Conservation (phyloP, 2,329 filamentous ascomycete genomes). For the Botryotinia narcissicola region DNA sequence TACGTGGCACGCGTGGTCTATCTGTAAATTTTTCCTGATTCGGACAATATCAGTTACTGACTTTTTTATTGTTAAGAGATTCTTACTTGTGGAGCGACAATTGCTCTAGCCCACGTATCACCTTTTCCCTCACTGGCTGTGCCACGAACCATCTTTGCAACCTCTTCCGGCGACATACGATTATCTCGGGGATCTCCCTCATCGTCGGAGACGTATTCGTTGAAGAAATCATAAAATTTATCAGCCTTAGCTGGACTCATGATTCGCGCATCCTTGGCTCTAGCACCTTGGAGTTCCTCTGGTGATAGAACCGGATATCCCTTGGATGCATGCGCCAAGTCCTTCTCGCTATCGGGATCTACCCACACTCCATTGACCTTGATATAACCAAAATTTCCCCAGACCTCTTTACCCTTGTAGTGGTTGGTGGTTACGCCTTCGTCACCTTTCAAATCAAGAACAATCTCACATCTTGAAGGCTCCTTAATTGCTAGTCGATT, state of each 20-base stretch:
- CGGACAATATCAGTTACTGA: constrained; percentile 27
- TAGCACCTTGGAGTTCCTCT: constrained; percentile 17
- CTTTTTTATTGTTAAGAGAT: not conserved
- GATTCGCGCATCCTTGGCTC: constrained; percentile 20
- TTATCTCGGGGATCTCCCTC: constrained; percentile 43
- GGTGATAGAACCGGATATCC: constrained; percentile 7
- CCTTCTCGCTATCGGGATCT: constrained; percentile 35
- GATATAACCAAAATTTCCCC: constrained; percentile 35
- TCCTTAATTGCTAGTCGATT: not conserved
- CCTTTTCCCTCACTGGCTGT: constrained; percentile 28
- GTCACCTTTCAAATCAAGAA: constrained; percentile 11
- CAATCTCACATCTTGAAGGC: not conserved
- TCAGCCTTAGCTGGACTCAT: constrained; percentile 28
- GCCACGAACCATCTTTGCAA: constrained; percentile 42
- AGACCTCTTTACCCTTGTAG: constrained; percentile 29
- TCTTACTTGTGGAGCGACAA: constrained; percentile 17
- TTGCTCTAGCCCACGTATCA: constrained; percentile 10
- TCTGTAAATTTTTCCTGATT: constrained; percentile 26
- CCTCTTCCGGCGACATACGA: constrained; percentile 45
- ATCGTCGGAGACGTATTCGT: constrained; percentile 40
- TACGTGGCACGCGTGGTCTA: constrained; percentile 8
- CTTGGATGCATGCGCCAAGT: constrained; percentile 27
- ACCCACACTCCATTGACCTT: constrained; percentile 31
- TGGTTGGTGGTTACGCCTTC: constrained; percentile 24
- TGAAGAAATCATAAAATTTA: constrained; percentile 27